Evolutionary conservation across 805 yeast species (phyloP).

Genomic region (Lachancea meyersii): DNA sequence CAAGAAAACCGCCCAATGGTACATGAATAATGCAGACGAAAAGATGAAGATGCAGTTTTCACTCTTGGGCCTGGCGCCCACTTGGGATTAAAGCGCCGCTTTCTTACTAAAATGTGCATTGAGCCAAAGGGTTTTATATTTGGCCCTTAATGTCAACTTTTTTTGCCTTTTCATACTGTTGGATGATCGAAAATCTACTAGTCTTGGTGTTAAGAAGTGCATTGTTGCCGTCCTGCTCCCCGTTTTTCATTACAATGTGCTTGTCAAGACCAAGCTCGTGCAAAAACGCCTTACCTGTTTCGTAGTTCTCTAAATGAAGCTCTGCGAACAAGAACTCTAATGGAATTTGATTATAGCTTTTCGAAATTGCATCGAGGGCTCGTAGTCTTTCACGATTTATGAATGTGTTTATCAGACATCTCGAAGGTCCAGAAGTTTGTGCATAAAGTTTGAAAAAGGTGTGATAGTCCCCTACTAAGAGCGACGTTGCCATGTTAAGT

Average conservation of each 20-base stretch:
- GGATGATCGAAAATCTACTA: slow-evolving; percentile 34
- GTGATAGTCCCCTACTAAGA: slow-evolving; percentile 44
- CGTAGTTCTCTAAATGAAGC: slow-evolving; percentile 37
- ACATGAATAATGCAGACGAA: slow-evolving; percentile 58
- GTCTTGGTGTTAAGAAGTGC: slow-evolving; percentile 32
- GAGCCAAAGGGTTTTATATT: slow-evolving; percentile 36
- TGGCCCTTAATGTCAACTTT: slow-evolving; percentile 91
- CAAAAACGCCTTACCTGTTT: slow-evolving; percentile 41
- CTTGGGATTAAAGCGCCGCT: slow-evolving; percentile 33
- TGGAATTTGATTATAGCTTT: slow-evolving; percentile 47
- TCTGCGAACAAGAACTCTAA: slow-evolving; percentile 35
- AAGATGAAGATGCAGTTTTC: slow-evolving; percentile 60
- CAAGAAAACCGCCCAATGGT: slow-evolving; percentile 52
- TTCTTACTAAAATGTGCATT: too few species aligned
- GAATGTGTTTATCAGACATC: slow-evolving; percentile 46
- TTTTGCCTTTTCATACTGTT: slow-evolving; percentile 36
- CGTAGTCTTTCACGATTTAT: slow-evolving; percentile 51
- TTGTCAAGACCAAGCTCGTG: slow-evolving; percentile 34
- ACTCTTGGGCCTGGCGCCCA: slow-evolving; percentile 67
- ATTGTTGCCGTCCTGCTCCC: slow-evolving; percentile 24
- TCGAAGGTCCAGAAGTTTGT: slow-evolving; percentile 38
- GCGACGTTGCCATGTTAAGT: slow-evolving; percentile 30
- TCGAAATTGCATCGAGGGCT: slow-evolving; percentile 50
- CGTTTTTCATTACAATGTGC: slow-evolving; percentile 29
- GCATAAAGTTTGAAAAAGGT: slow-evolving; percentile 42